Conservation (phyloP, 192 early-diverging fungal genomes). For the Coemansia pectinata region DNA sequence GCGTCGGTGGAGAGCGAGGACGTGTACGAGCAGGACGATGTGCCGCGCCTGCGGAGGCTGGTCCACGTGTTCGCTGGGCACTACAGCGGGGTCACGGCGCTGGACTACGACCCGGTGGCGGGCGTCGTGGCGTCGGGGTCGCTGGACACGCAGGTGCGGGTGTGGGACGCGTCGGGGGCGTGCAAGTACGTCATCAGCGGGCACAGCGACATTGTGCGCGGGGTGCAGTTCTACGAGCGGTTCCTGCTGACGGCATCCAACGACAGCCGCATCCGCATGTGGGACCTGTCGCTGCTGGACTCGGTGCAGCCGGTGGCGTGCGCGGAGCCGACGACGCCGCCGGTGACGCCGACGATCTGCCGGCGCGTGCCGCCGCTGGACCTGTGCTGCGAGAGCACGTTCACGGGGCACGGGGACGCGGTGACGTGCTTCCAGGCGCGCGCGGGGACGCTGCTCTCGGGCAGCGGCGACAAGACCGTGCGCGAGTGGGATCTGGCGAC, state of each 20-base stretch:
- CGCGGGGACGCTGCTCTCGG: conserved; percentile 55
- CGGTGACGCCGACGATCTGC: conserved; percentile 50
- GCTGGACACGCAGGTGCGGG: conserved; percentile 66
- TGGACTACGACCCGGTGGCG: conserved; percentile 61
- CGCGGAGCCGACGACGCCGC: conserved; percentile 33
- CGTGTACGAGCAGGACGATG: conserved; percentile 30
- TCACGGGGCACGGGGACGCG: conserved; percentile 34
- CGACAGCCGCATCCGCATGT: conserved; percentile 67
- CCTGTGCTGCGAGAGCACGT: conserved; percentile 44
- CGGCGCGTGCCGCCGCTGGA: conserved; percentile 51
- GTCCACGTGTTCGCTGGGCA: conserved; percentile 56
- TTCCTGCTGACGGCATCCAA: conserved; percentile 63
- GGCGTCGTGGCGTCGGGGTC: conserved; percentile 66
- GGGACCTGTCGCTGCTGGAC: conserved; percentile 63
- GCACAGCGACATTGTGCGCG: conserved; percentile 34
- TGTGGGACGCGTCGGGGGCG: conserved; percentile 60
- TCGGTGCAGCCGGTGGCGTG: conserved; percentile 57
- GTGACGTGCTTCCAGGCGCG: conserved; percentile 52
- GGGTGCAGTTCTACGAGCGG: conserved; percentile 41
- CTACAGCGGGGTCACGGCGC: conserved; percentile 58
- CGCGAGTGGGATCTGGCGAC: conserved; percentile 77
- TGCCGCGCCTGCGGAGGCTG: conserved; percentile 37
- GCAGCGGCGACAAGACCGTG: conserved; percentile 74
- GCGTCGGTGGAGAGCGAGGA: conserved; percentile 11
- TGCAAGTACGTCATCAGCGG: conserved; percentile 37